Conservation (phyloP, 1,284 basidiomycete species). For the Schizopora paradoxa region DNA sequence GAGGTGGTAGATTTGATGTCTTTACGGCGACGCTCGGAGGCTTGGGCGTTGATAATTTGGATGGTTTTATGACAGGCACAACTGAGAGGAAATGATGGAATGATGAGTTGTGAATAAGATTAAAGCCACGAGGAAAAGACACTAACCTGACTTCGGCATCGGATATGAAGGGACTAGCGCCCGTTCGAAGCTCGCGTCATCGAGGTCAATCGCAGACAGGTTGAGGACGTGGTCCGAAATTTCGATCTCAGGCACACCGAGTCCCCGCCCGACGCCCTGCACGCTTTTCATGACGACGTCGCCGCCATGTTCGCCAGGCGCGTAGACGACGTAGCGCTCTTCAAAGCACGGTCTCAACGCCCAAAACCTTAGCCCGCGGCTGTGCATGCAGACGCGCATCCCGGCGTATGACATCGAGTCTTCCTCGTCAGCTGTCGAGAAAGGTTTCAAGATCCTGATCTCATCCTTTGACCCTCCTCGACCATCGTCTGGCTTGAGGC, state of each 20-base stretch:
- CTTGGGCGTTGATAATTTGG: no score
- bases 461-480: constrained; percentile 3
- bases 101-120: neutral
- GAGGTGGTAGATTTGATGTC: no score
- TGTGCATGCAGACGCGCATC: constrained; percentile 37
- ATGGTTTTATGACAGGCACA: no score
- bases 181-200: constrained; percentile 17
- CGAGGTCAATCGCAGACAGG: constrained; percentile 41
- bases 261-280: constrained; percentile 33
- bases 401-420: constrained; percentile 36
- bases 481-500: constrained; percentile 23
- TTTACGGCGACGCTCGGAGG: no score
- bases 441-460: no score
- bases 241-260: constrained; percentile 70
- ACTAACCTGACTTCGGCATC: constrained; percentile 4
- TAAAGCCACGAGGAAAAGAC: no score
- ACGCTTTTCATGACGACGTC: constrained; percentile 37
- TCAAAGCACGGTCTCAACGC: constrained; percentile 69
- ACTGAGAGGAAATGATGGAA: neutral
- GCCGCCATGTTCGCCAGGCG: constrained; percentile 29
- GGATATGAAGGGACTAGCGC: constrained; percentile 12
- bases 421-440: constrained; percentile 43
- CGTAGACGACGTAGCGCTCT: constrained; percentile 55
- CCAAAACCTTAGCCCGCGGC: constrained; percentile 61
- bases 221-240: constrained; percentile 60